These are phyloP conservation scores for Drosera capensis DNA, from an alignment of 148 eudicot genomes.

Conservation along the genomic window DNA sequence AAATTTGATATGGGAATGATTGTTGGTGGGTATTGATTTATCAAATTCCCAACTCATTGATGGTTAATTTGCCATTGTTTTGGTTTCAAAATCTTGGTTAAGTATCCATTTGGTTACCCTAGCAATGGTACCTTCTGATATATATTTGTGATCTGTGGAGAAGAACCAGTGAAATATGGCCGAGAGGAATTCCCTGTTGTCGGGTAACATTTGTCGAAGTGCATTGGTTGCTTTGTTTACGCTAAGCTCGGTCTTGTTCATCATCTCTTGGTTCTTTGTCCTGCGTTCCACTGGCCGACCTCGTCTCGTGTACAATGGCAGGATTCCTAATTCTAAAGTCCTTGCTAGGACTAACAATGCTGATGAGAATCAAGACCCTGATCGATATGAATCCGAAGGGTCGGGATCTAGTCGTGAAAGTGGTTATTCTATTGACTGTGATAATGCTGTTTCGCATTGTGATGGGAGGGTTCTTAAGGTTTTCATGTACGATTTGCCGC, in stretches of 20 bases:
- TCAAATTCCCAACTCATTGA: no score
- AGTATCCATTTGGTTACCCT: no score
- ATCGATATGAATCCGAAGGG: not conserved
- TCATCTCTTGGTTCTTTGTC: not conserved
- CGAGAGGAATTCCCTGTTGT: not conserved
- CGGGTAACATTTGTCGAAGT: not conserved
- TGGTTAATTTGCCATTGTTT: no score
- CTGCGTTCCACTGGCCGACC: not conserved
- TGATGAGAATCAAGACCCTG: not conserved
- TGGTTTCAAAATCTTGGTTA: no score
- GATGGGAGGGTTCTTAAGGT: constrained; percentile 28
- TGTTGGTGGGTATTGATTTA: no score
- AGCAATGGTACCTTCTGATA: no score
- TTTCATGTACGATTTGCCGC: constrained; percentile 83
- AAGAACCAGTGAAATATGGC: no score
- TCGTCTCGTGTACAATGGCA: not conserved
- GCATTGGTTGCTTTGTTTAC: not conserved
- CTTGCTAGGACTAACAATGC: not conserved
- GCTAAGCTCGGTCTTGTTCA: not conserved
- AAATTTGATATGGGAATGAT: no score
- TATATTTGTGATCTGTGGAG: no score
- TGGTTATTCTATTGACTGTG: not conserved
- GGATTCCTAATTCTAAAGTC: not conserved
- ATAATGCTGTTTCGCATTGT: not conserved
- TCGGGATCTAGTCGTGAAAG: not conserved